Conservation (phyloP, 179 eudicot species). For the Gypsophila paniculata region DNA sequence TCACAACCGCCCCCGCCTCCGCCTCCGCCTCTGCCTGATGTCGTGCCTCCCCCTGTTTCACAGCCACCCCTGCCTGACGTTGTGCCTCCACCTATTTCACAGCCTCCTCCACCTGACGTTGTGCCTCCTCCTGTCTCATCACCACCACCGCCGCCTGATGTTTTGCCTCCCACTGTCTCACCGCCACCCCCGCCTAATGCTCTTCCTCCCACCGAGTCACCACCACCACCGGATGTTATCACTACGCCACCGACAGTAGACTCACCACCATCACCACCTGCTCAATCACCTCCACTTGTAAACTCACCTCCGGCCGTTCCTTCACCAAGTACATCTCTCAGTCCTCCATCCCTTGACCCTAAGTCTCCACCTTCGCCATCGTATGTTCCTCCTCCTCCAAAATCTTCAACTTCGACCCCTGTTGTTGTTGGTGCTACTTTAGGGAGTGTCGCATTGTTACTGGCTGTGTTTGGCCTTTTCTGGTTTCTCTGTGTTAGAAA, state of each 20-base stretch:
- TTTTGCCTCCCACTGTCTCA: not conserved
- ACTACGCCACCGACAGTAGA: not conserved
- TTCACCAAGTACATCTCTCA: not conserved
- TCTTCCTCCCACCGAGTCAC: constrained; percentile 13
- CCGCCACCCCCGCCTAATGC: constrained; percentile 3
- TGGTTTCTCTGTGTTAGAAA: constrained; percentile 28
- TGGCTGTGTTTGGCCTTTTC: constrained; percentile 28
- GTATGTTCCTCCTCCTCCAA: constrained; percentile 19
- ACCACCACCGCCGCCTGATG: not conserved
- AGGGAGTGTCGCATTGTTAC: constrained; percentile 29
- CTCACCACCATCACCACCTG: constrained; percentile 1
- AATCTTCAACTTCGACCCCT: constrained; percentile 18
- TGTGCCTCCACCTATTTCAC: not conserved
- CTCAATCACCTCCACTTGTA: constrained; percentile 12
- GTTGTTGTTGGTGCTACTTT: constrained; percentile 29
- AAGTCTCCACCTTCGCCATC: constrained; percentile 9
- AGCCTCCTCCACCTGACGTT: not conserved
- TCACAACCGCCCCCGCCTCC: constrained; percentile 13
- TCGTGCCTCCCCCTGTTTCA: not conserved
- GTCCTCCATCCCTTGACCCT: too few species aligned
- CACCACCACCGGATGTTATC: constrained; percentile 10
- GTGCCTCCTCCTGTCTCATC: constrained; percentile 1
- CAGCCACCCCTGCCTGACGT: not conserved
- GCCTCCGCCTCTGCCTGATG: not conserved
- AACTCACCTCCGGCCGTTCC: constrained; percentile 9